Evolutionary conservation across 768 basidiomycete genomes (phyloP).

Genomic region (Leccinum barrowsii): DNA sequence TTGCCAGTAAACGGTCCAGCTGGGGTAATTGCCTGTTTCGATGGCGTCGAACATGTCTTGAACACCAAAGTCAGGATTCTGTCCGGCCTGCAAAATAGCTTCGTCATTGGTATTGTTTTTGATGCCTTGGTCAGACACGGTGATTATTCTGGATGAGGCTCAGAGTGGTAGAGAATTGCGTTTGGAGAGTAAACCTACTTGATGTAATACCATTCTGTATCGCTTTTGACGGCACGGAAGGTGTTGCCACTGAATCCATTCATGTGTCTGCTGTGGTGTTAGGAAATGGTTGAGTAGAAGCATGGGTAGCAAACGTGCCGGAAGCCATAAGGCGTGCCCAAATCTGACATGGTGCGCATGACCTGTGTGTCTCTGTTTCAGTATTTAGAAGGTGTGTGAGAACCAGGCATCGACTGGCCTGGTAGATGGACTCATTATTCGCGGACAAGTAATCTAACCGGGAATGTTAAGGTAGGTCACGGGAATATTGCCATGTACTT

Average conservation of each 20-base stretch:
- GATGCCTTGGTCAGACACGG: conserved; percentile 35
- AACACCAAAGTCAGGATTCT: conserved; percentile 50
- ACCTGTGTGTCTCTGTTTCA: conserved; percentile 22
- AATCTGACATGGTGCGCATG: conserved; percentile 52
- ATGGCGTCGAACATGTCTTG: conserved; percentile 58
- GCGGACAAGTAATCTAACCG: conserved; percentile 43
- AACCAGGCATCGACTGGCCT: conserved; percentile 12
- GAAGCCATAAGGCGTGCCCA: conserved; percentile 52
- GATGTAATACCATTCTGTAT: conserved; percentile 52
- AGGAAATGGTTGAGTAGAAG: neutral
- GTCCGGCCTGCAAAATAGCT: conserved; percentile 36
- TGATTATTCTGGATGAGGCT: conserved; percentile 18
- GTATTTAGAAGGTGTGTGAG: neutral
- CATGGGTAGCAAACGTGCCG: conserved; percentile 20
- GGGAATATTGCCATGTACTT: neutral
- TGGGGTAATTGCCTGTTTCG: conserved; percentile 48
- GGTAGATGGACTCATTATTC: conserved; percentile 45
- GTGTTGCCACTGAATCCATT: conserved; percentile 51
- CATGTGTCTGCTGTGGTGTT: conserved; percentile 33
- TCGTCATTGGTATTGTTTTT: conserved; percentile 37
- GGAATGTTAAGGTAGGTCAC: neutral
- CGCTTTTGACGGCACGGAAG: conserved; percentile 41
- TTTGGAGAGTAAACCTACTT: conserved; percentile 36
- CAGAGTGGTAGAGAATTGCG: neutral
- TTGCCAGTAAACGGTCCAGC: conserved; percentile 58